phyloP scores from a whole-genome alignment of 345 rosid species.

The Eucalyptus fibrosa region DNA sequence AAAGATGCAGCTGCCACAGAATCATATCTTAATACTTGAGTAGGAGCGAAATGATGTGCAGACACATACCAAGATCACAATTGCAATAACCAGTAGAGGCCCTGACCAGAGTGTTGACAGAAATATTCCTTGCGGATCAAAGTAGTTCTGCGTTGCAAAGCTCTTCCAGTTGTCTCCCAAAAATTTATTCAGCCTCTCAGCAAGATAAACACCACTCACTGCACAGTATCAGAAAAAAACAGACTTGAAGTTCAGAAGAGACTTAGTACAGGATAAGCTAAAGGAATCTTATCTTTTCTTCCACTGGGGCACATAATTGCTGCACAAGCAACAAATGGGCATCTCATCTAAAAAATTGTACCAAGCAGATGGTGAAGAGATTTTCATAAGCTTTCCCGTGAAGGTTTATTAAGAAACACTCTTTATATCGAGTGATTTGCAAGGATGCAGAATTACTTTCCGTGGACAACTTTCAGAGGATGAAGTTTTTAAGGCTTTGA shows the following conservation, averaged over 20 bases:
- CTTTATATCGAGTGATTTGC: not conserved
- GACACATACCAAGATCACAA: conserved; percentile 62
- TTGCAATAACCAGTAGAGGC: conserved; percentile 75
- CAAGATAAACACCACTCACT: conserved; percentile 90
- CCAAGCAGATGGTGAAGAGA: not conserved
- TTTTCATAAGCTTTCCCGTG: not conserved
- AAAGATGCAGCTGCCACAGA: not conserved
- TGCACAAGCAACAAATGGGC: not conserved
- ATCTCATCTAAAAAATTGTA: not conserved
- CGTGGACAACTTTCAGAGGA: not conserved
- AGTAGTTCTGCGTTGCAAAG: conserved; percentile 87
- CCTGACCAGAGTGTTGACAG: conserved; percentile 90
- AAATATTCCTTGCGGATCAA: conserved; percentile 76
- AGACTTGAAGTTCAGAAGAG: not conserved
- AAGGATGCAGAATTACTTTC: not conserved
- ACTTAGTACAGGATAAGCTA: not conserved
- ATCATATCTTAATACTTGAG: not conserved
- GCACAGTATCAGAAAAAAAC: conserved; percentile 1
- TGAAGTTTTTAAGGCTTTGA: not conserved
- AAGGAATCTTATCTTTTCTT: not conserved
- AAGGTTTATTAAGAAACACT: not conserved
- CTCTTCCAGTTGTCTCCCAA: conserved; percentile 62
- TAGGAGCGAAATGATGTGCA: not conserved
- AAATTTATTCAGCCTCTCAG: conserved; percentile 64
- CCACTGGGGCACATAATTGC: not conserved